phyloP scores from a whole-genome alignment of 495 filamentous ascomycete genomes.

The Podospora australis region DNA sequence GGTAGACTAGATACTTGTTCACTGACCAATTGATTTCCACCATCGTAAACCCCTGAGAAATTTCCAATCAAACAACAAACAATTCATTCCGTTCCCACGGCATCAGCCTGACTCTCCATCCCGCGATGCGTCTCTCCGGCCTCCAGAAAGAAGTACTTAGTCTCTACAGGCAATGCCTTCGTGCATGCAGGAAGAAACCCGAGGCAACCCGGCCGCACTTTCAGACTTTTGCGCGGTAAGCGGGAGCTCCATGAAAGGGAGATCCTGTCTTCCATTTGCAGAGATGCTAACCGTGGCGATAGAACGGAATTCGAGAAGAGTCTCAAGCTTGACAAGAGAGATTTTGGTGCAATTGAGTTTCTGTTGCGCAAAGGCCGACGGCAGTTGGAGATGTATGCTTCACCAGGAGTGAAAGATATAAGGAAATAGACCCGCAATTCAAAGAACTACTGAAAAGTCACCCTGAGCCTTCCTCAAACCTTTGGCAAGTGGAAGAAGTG shows the following conservation, averaged over 20 bases:
- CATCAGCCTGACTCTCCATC: too few relatives aligned
- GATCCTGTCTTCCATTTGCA: too few relatives aligned
- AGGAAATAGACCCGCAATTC: constrained; percentile 25
- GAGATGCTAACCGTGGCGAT: constrained; percentile 6
- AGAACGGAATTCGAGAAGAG: constrained; percentile 76
- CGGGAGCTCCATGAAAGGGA: too few relatives aligned
- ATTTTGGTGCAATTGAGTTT: constrained; percentile 85
- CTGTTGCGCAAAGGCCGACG: constrained; percentile 75
- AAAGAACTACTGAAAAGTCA: too few relatives aligned
- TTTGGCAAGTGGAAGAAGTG: too few relatives aligned
- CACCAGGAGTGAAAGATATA: constrained; percentile 80
- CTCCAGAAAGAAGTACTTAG: constrained; percentile 84
- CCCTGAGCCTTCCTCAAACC: too few relatives aligned
- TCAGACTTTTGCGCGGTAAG: constrained; percentile 34
- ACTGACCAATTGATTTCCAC: too few relatives aligned
- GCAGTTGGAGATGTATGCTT: constrained; percentile 79
- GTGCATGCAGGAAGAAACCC: constrained; percentile 77
- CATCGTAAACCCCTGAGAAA: too few relatives aligned
- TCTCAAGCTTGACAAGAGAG: constrained; percentile 67
- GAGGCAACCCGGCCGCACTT: constrained; percentile 37
- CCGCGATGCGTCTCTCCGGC: constrained; percentile 62
- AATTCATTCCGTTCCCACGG: too few relatives aligned
- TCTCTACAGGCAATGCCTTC: constrained; percentile 79
- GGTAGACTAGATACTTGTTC: too few relatives aligned
- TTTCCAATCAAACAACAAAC: constrained; percentile 1